Evolutionary conservation across 352 stramenopile species (phyloP), one percentile per base, ranked within the genome.

Genomic region (Phytophthora tentaculata): DNA sequence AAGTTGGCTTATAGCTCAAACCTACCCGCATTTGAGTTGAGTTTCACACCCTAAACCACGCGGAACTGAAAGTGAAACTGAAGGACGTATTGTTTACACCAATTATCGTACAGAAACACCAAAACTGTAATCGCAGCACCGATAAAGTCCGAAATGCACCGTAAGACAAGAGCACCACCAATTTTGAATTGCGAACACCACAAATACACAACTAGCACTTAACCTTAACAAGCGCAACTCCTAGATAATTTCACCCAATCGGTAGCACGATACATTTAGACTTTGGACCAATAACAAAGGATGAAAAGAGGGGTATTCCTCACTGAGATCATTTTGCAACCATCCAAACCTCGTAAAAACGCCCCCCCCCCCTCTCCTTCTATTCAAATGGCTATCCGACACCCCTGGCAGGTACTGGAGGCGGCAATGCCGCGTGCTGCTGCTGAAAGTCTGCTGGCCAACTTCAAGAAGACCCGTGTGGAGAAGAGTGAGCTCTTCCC

Each of bases 401-500:
- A 32, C 28, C 45, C 45, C 45, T 57, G 49, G 28, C 49, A 56
- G 28, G 17, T 28, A 10, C 28, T 56, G 28, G 49, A 16, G 24
- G 20, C 12, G n/a, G 28, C 26, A 28, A 44, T 45, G 28, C n/a
- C 49, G 8, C 49, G 0, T 10, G 22, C 8, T 32, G 9, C 28
- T 5, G 49, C n/a, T 9, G 2, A 56, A 2, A n/a, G 16, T 45
- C 28, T 56, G 6, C 14, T 56, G 6, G 9, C 28, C 3, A 7
- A 24, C 4, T n/a, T 56, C 29, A 56, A 56, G 49, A 56, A 56
- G 28, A 32, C n/a, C n/a, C n/a, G n/a, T 3, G 28, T 56, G 9
- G 28, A 56, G 13, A 56, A 56, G 24, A 56, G 49, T 26, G 49
- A 56, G n/a, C 49, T 56, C 28, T n/a, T 16, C 3, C 26, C 14